Evolutionary conservation across 164 flowering plant species (phyloP).

Genomic region (Vitis riparia): DNA sequence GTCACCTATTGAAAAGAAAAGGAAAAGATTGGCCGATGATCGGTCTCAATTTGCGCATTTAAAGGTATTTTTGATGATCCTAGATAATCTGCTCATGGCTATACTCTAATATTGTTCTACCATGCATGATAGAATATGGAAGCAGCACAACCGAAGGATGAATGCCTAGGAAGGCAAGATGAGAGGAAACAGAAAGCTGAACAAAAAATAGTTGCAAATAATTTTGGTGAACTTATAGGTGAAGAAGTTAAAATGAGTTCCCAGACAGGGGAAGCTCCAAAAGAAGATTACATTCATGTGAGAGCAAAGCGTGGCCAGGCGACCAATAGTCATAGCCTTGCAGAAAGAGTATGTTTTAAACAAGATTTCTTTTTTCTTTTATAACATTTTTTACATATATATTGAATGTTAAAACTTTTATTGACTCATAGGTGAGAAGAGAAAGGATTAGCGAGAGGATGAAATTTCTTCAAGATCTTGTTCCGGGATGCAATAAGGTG

Average conservation of each 20-base stretch:
- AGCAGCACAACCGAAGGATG: not conserved
- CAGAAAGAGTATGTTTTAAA: constrained; percentile 39
- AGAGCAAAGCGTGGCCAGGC: constrained; percentile 53
- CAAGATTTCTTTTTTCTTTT: not conserved
- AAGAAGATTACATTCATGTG: constrained; percentile 41
- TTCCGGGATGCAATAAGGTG: constrained; percentile 56
- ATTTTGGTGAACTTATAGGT: not conserved
- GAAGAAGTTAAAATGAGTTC: not conserved
- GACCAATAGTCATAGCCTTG: constrained; percentile 59
- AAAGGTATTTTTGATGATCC: not conserved
- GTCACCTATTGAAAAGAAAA: not conserved
- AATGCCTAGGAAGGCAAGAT: not conserved
- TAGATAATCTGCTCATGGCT: not conserved
- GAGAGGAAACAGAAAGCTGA: not conserved
- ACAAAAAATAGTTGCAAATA: not conserved
- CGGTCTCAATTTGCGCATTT: not conserved
- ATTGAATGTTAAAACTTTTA: no score
- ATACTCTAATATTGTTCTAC: not conserved
- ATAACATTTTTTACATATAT: not conserved
- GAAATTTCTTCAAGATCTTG: constrained; percentile 54
- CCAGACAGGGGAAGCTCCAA: constrained; percentile 11
- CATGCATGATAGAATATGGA: not conserved
- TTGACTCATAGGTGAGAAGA: constrained; percentile 35
- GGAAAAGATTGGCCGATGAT: constrained; percentile 2
- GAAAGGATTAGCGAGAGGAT: constrained; percentile 53